Base-by-base conservation (phyloP, 345 rosid species). In the Physaria fendleri region DNA sequence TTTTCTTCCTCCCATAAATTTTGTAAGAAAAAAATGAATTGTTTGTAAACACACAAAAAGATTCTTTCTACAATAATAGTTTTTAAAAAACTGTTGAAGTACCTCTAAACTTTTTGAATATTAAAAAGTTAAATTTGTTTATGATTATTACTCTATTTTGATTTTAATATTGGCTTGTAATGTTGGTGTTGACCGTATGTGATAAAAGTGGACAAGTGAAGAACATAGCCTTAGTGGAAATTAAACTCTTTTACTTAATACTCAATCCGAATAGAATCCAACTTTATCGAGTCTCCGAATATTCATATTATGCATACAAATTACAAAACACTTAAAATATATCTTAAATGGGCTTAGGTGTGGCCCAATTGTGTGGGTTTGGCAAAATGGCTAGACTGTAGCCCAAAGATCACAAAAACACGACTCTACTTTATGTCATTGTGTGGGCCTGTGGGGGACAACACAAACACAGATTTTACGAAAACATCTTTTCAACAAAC, bases 131-230 rank as follows among this genome's bases (percentile, higher is more conserved):
- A 30, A 3, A n/a, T 34, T 14, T 8, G 16, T 35, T 33, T 7
- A 11, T 46, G 33, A 13, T 46, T 45, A 14, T 38, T 8, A 13
- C 1, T 35, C 1, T 35, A 13, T 12, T 8, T 35, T 27, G 28
- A 29, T 11, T 38, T 30, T 20, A 40, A 34, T 41, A 52, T 22
- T 52, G 35, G 27, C 25, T 33, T 35, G 22, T 23, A 45, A 15
- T 56, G 64, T 65, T 65, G 62, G 30, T 35, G 40, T 65, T 65
- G 63, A 45, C 48, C 20, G 25, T 49, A 33, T 47, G 64, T 28
- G 16, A 18, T 10, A 27, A 45, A 45, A 34, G 12, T 54, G 27
- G 60, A 16, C 23, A 51, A 15, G 30, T 10, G 10, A 28, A 28
- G 16, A 8, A 7, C 12, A 50, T 13, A 15, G 5, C 23, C 52